Conservation (phyloP, 1,284 basidiomycete species). For the Cryptococcus jaspeensis region DNA sequence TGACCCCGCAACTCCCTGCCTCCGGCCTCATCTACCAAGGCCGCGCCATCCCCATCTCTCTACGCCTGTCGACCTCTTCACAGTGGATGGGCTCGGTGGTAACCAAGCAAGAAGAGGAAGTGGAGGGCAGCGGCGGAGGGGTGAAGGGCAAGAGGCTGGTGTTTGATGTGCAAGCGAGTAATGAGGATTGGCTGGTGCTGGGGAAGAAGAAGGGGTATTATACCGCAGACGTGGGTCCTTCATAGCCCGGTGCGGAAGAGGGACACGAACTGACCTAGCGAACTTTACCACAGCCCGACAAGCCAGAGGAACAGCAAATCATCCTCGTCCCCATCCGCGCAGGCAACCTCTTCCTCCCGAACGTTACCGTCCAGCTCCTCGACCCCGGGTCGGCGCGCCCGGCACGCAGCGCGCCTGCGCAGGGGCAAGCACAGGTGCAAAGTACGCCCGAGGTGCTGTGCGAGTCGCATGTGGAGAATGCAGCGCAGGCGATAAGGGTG, state of each 20-base stretch:
- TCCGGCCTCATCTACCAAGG: slow-evolving; percentile 39
- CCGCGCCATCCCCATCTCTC: slow-evolving; percentile 32
- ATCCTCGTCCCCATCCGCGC: slow-evolving; percentile 42
- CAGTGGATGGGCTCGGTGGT: slow-evolving; percentile 29
- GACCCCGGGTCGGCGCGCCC: neutral
- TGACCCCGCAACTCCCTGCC: slow-evolving; percentile 9
- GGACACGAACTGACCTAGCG: neutral
- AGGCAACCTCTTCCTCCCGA: slow-evolving; percentile 38
- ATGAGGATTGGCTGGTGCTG: slow-evolving; percentile 44
- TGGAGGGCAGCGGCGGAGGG: neutral
- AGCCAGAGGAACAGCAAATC: slow-evolving; percentile 23
- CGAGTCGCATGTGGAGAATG: slow-evolving; percentile 50
- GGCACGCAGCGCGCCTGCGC: neutral
- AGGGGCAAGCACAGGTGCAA: neutral
- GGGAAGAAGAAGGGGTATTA: slow-evolving; percentile 45
- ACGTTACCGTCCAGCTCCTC: slow-evolving; percentile 26
- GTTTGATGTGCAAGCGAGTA: slow-evolving; percentile 36
- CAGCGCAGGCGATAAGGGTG: slow-evolving; percentile 41
- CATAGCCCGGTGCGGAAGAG: no score
- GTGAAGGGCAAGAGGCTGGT: slow-evolving; percentile 18
- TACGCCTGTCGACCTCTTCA: slow-evolving; percentile 28
- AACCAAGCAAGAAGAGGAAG: neutral
- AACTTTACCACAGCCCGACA: slow-evolving; percentile 11
- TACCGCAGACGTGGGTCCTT: slow-evolving; percentile 24
- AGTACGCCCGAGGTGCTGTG: slow-evolving; percentile 25